A percentile compares a stretch with the other conserved stretches of the same genome.
phyloP scores from a whole-genome alignment of 2,329 filamentous ascomycete genomes.

The Epichloe sp. region DNA sequence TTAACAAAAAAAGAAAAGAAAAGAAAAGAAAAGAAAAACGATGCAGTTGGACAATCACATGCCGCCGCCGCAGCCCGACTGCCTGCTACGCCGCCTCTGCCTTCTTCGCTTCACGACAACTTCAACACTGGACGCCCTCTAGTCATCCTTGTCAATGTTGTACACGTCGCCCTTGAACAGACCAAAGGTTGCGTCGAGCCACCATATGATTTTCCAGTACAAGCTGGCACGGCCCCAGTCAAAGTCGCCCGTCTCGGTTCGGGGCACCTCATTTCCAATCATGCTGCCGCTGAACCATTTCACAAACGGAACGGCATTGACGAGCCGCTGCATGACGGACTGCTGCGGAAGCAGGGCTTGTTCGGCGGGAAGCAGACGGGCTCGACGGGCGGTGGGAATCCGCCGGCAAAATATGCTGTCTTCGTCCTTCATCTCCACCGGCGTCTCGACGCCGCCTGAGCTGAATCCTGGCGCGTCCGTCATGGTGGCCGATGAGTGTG shows the following conservation, averaged over 20 bases:
- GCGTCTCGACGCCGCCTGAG: constrained; percentile 12
- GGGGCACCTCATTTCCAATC: constrained; percentile 64
- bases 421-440: constrained; percentile 17
- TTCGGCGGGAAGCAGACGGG: constrained; percentile 52
- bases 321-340: constrained; percentile 48
- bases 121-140: constrained; percentile 2
- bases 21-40: too few relatives aligned
- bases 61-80: too few relatives aligned
- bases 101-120: neutral
- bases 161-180: constrained; percentile 47
- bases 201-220: constrained; percentile 56
- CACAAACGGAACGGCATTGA: constrained; percentile 54
- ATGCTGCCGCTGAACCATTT: constrained; percentile 60
- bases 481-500: constrained; percentile 30
- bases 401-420: constrained; percentile 41
- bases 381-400: constrained; percentile 54
- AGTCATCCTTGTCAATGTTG: constrained; percentile 46
- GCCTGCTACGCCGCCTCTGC: neutral
- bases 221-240: constrained; percentile 58
- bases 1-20: too few relatives aligned
- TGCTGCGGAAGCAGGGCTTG: constrained; percentile 59
- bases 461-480: constrained; percentile 17
- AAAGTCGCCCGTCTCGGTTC: constrained; percentile 60
- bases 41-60: neutral
- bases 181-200: constrained; percentile 43